Evolutionary conservation across 202 grass and related monocot species (phyloP), one percentile per base, ranked within the genome.

Genomic region (Panicum hallii): DNA sequence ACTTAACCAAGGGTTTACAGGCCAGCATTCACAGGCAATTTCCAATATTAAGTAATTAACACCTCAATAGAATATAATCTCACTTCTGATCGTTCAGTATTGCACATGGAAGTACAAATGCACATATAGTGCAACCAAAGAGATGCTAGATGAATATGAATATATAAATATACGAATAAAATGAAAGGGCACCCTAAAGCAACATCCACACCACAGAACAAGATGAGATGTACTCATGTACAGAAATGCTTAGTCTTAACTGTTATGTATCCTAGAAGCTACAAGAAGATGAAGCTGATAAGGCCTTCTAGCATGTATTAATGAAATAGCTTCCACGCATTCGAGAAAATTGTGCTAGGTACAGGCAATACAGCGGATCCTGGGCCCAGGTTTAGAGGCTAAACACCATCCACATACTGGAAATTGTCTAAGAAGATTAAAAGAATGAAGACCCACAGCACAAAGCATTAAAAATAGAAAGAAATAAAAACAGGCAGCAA

Each of bases 51-150:
- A 83, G 19, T 60, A 8, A 54, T 6, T 47, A 65, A 73, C 11
- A 50, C 2, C 11, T 19, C 72, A 43, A 15, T 77, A 55, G 47
- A 9, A 11, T 82, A 67, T 57, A 78, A 73, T 83, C 52, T 9
- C 63, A 86, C 34, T 32, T 0, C 41, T 74, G 40, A 68, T 22
- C 53, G 43, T 53, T 72, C 4, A 4, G 5, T 60, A 64, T 75
- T 57, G 15, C 23, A 77, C 13, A 67, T 72, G 77, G 20, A 60
- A 34, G 41, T 36, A 57, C 12, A 42, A 16, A 36, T 23, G 9
- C 50, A 84, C 23, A 82, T 72, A 72, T 2, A 81, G 52, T 63
- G 58, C 15, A 77, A 40, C 46, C 0, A 2, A 46, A 60, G 42
- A 8, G 3, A 65, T 43, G 66, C 22, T 36, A 50, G 2, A 79